These are phyloP conservation scores for Saturnispora besseyi DNA, from an alignment of 805 yeast genomes.

Conservation along the genomic window DNA sequence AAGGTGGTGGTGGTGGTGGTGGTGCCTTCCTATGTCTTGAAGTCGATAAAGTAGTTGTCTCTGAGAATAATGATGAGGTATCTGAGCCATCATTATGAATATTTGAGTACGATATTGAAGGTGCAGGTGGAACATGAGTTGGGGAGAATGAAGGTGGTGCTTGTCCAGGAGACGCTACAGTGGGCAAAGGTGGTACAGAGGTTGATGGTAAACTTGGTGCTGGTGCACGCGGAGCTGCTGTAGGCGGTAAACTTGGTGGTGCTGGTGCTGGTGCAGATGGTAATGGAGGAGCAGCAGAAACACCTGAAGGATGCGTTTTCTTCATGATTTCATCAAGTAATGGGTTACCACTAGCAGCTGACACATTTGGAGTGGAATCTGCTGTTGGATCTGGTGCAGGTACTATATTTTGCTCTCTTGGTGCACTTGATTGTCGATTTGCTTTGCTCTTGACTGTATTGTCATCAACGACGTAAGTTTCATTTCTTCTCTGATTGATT, in stretches of 20 bases:
- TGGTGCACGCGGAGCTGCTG: constrained; percentile 27
- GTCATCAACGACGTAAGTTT: constrained; percentile 39
- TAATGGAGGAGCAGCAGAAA: neutral
- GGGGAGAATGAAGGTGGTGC: constrained; percentile 30
- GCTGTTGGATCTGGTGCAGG: constrained; percentile 11
- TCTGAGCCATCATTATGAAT: neutral
- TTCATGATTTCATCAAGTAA: constrained; percentile 11
- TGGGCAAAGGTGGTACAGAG: too few relatives aligned
- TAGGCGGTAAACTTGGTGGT: constrained; percentile 20
- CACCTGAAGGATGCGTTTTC: constrained; percentile 15
- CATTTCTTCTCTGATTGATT: constrained; percentile 47
- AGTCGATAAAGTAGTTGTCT: constrained; percentile 6
- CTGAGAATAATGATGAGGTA: neutral
- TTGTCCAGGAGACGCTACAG: too few relatives aligned
- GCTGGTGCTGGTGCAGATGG: constrained; percentile 13
- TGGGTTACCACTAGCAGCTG: constrained; percentile 10
- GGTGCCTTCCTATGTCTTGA: constrained; percentile 14
- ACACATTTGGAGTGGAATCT: constrained; percentile 13
- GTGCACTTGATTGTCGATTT: constrained; percentile 22
- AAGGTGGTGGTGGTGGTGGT: constrained; percentile 30
- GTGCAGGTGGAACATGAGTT: constrained; percentile 35
- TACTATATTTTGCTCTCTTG: constrained; percentile 14
- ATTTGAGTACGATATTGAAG: neutral
- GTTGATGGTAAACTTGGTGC: neutral
- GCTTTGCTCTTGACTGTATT: constrained; percentile 15